Conservation (phyloP, 164 flowering plant species). For the Dillenia suffruticosa region DNA sequence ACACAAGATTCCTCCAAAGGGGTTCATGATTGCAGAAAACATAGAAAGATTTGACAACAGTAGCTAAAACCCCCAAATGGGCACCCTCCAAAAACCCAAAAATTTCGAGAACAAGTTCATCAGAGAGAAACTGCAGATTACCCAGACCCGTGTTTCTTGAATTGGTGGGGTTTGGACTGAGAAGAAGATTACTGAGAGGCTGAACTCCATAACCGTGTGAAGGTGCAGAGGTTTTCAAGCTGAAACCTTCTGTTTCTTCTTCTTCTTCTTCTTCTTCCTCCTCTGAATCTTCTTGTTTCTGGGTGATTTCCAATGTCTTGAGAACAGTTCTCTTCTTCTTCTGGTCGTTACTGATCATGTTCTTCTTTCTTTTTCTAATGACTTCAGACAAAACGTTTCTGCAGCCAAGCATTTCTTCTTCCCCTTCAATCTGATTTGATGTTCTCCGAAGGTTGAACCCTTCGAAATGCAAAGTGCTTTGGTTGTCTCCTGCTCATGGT, state of each 20-base stretch:
- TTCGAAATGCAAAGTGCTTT: no score
- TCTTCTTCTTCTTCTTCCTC: conserved; percentile 21
- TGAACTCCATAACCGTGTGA: conserved; percentile 77
- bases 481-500: no score
- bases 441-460: no score
- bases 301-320: neutral
- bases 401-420: conserved; percentile 3
- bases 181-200: conserved; percentile 77
- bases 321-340: neutral
- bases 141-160: conserved; percentile 90
- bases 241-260: conserved; percentile 39
- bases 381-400: conserved; percentile 17
- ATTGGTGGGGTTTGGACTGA: conserved; percentile 48
- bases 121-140: conserved; percentile 55
- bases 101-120: conserved; percentile 83
- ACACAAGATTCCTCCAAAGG: conserved; percentile 86
- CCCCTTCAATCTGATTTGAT: neutral
- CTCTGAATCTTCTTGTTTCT: conserved; percentile 10
- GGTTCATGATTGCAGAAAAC: conserved; percentile 85
- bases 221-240: conserved; percentile 55
- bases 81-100: conserved; percentile 55
- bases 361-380: conserved; percentile 19
- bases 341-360: conserved; percentile 11
- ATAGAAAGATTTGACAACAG: conserved; percentile 78
- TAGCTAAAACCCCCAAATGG: conserved; percentile 56